Base-by-base conservation (phyloP, 352 stramenopile species). In the Pythium volutum region DNA sequence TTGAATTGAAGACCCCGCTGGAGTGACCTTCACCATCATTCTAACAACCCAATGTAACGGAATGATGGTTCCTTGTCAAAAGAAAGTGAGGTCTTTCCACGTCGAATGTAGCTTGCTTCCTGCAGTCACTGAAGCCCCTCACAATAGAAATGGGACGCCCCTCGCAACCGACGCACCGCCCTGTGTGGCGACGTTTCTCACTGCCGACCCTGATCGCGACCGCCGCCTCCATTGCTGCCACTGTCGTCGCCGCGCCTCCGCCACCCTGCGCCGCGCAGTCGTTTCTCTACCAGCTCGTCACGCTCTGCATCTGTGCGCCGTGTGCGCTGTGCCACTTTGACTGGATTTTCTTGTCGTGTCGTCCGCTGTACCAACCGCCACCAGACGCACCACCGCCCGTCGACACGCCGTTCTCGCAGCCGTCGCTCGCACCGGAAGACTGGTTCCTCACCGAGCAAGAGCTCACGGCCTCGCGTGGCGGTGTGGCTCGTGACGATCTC, bases 371-470 rank as follows among this genome's bases (percentile, higher is more conserved):
- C 36, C 45, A 26, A 15, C 38, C 59, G 4, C 39, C 58, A 10
- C 23, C 63, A 16, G 25, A 56, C 25, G 29, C 42, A 11, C 52
- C 59, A 25, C 33, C 23, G 8, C 22, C 51, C 3, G 51, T 58
- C 4, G 36, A 58, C 51, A 58, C 51, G 36, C 45, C 50, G 16
- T 54, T 70, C 25, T 50, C 65, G 14, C 79, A 88, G 54, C 78
- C 77, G 4, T 16, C 53, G 14, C 38, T 55, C 4, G 46, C 43
- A 10, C 22, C 55, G 23, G 18, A 34, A 33, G 27, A 22, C 6
- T 92, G 83, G 83, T 92, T 92, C 59, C 69, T 92, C 8, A 86
- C 69, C 0, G 69, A 79, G 12, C 64, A 71, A 5, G 83, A 90
- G 60, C 77, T 92, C 65, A 67, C 66, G 23, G 67, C 45, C 0